phyloP scores from a whole-genome alignment of 257 asterid genomes.

The Striga asiatica region DNA sequence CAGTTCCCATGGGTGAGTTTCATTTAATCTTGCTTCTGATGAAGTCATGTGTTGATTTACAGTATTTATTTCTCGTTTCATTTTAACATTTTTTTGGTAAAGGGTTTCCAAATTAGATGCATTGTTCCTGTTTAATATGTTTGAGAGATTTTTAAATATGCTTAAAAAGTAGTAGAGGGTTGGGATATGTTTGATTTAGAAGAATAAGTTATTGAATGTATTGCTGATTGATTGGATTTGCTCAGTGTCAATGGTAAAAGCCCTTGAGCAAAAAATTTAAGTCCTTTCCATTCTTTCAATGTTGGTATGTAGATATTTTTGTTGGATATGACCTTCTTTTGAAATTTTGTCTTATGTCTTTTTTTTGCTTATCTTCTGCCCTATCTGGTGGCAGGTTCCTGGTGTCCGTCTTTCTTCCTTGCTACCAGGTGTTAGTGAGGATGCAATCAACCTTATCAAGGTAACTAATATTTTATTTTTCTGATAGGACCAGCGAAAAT shows the following conservation, averaged over 20 bases:
- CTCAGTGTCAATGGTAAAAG: too few relatives aligned
- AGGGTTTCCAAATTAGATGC: background rate
- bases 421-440: slow-evolving; percentile 56
- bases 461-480: too few relatives aligned
- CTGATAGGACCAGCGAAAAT: background rate
- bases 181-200: too few relatives aligned
- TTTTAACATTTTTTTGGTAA: too few relatives aligned
- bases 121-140: too few relatives aligned
- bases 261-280: too few relatives aligned
- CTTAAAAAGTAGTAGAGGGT: too few relatives aligned
- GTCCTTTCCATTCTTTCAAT: too few relatives aligned
- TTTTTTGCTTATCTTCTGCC: background rate
- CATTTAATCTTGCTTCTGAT: background rate
- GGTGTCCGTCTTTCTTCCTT: slow-evolving; percentile 45
- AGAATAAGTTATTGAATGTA: too few relatives aligned
- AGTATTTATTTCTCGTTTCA: background rate
- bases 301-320: too few relatives aligned
- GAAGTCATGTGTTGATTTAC: too few relatives aligned
- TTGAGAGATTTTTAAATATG: background rate
- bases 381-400: slow-evolving; percentile 31
- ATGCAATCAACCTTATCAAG: slow-evolving; percentile 54
- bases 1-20: slow-evolving; percentile 71
- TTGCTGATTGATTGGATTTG: too few relatives aligned
- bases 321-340: background rate
- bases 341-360: background rate